These are phyloP conservation scores for Thuja plicata DNA, from an alignment of 83 land plant species.

Conservation along the genomic window DNA sequence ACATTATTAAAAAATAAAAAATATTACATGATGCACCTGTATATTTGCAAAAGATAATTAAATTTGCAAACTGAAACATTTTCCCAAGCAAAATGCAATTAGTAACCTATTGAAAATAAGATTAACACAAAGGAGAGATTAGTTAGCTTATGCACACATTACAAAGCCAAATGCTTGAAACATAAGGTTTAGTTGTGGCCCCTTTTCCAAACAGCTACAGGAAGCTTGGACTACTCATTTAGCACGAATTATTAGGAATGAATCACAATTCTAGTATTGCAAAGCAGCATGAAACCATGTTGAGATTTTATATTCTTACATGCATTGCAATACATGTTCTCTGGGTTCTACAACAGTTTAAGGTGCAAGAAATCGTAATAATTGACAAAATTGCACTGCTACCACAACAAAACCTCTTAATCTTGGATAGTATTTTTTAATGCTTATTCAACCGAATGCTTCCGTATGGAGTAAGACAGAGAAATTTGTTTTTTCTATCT, in stretches of 20 bases:
- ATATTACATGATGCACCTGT: not conserved
- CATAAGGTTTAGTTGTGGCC: not conserved
- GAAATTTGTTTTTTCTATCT: not conserved
- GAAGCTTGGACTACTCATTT: not conserved
- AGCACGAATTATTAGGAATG: not conserved
- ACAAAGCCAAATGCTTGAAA: constrained; percentile 4
- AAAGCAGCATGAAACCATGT: not conserved
- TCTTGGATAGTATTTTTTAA: not conserved
- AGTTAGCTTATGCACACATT: not conserved
- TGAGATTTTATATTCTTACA: not conserved
- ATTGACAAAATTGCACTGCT: not conserved
- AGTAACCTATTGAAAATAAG: not conserved
- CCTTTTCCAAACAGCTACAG: not conserved
- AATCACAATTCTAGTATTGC: not conserved
- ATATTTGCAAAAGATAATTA: not conserved
- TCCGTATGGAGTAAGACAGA: not conserved
- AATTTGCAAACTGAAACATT: not conserved
- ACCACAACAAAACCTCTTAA: not conserved
- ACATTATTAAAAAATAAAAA: not conserved
- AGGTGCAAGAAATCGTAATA: not conserved
- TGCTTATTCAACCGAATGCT: not conserved
- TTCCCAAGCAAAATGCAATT: not conserved
- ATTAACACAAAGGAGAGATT: not conserved
- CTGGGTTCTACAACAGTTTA: not conserved
- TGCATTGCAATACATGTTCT: not conserved